These are phyloP conservation scores for Penicillium pulvis DNA, from an alignment of 495 filamentous ascomycete genomes.

Conservation along the genomic window DNA sequence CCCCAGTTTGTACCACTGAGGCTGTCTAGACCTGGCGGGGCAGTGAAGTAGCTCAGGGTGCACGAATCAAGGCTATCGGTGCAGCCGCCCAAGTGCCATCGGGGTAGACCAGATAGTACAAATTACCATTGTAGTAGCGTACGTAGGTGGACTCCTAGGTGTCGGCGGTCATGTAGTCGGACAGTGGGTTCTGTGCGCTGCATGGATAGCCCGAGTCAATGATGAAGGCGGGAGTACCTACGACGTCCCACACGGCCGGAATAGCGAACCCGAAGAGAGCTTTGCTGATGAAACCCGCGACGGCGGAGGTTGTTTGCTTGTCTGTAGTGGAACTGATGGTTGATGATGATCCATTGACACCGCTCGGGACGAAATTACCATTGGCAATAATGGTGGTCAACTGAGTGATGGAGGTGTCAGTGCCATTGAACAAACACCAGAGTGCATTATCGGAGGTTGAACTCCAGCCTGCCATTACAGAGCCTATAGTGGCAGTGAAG, in stretches of 20 bases:
- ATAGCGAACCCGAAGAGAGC: background rate
- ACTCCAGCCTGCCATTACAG: no score
- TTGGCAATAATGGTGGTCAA: no score
- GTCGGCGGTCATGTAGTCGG: background rate
- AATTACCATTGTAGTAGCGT: background rate
- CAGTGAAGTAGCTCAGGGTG: no score
- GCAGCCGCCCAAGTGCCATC: background rate
- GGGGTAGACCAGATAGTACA: background rate
- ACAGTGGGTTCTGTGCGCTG: background rate
- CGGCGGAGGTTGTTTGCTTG: background rate
- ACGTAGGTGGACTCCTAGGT: background rate
- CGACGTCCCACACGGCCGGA: background rate
- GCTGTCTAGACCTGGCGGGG: no score
- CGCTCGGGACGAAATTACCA: no score
- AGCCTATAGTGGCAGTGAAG: no score
- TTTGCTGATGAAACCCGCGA: background rate
- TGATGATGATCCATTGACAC: no score
- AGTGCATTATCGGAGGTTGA: no score
- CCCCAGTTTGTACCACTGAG: background rate
- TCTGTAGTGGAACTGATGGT: no score
- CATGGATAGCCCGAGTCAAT: background rate
- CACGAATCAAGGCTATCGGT: no score
- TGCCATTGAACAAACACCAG: no score
- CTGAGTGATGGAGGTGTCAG: no score
- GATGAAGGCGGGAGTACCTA: background rate